Base-by-base conservation (phyloP, 768 basidiomycete species). In the Lactarius deliciosus region DNA sequence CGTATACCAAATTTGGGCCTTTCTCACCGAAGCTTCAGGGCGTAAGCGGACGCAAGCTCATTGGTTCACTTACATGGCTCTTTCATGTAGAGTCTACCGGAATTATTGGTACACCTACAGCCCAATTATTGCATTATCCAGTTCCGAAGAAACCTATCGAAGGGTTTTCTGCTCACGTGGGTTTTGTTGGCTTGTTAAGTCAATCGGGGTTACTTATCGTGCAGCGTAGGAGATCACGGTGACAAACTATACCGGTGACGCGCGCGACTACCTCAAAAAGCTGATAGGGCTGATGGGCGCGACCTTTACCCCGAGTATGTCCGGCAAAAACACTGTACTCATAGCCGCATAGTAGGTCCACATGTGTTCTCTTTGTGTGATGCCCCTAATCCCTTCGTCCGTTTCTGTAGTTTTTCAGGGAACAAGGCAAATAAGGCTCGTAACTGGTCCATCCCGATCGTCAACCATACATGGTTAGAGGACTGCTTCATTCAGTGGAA, bases 391-490 rank as follows among this genome's bases (percentile, higher is more conserved):
- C 25, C 1, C 32, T 20, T 22, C 16, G 28, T 41, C 22, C 36
- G 53, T 59, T 43, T n/a, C 34, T n/a, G 58, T 67, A 75, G 76
- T 43, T 63, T 73, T 13, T 61, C 63, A 0, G 73, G 73, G 5
- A 75, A 68, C 1, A 97, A 97, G 77, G 87, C 90, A 0, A 77
- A 78, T 8, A 91, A 90, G 72, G 92, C 94, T 0, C 79, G 81
- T 9, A 79, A 85, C 0, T 96, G 95, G 95, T 85, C 84, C 0
- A 90, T 96, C 68, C 89, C 93, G 0, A 81, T 95, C 64, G 89
- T 96, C 13, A 96, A 94, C 71, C 95, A 98, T 71, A 82, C 83
- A 0, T 97, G 94, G 93, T 81, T 97, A 3, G 95, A 97, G 73
- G 92, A 95, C 68, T 96, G 92, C 74, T 91, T 95, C 73, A 77